Evolutionary conservation across 345 rosid genomes (phyloP), one percentile per base, ranked within the genome.

Genomic region (Aurinia saxatilis): DNA sequence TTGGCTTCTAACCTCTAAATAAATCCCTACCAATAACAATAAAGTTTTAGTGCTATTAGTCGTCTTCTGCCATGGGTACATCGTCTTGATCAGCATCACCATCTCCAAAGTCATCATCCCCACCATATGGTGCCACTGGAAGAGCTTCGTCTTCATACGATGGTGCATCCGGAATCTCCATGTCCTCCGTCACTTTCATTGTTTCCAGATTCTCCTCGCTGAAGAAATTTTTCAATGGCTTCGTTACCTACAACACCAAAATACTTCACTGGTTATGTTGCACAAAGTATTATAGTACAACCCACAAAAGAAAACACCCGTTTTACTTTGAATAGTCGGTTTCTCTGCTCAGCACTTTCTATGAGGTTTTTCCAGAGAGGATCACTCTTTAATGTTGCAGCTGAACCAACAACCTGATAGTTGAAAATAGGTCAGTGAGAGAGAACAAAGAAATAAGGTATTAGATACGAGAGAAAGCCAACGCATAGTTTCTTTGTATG

Each of bases 401-500:
- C 95, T 54, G 90, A 87, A 31, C 99, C 99, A 36, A 93, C 91
- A 10, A 93, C 99, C 99, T 92, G 41, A 57, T 29, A 57, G 77
- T 68, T 25, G 49, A 21, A 71, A 36, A 37, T 56, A 41, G 0
- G 18, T 29, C 44, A 47, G 33, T 46, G 44, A 21, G 46, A 64
- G n/a, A 47, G 8, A 39, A 37, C 17, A 56, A 2, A 40, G 54
- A 49, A 8, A 64, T 5, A 23, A 7, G n/a, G 10, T 29, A 54
- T 34, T 31, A 39, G 1, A 9, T 34, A n/a, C 14, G 6, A 41
- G 44, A 51, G 27, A 18, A 52, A 13, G 38, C 34, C 9, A 9
- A 11, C 31, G 11, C 30, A 23, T 31, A 8, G 10, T 25, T 35
- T 58, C 5, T 21, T 18, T 46, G 36, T 23, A 12, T 54, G 9